Base-by-base conservation (phyloP, 2,329 filamentous ascomycete species). In the Trichoderma cornu-damae region DNA sequence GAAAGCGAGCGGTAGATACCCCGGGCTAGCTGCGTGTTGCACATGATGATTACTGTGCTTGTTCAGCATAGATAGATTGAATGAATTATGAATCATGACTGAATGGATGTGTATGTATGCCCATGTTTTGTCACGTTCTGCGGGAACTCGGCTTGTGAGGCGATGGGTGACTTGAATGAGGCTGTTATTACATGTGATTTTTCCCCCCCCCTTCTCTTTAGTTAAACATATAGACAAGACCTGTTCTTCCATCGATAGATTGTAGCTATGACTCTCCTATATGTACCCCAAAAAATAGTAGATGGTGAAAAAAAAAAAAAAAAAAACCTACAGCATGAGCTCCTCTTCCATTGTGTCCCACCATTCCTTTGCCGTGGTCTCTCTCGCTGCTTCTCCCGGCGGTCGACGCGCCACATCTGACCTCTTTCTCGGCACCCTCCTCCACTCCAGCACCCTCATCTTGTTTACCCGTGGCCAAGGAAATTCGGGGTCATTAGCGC, bases 331-430 rank as follows among this genome's bases (percentile, higher is more conserved):
- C 40, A 61, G 59, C 57, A 68, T 63, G 59, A 73, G 16, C 37
- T 73, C 67, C n/a, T 63, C 56, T 49, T 66, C 67, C 28, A 73
- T 6, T 11, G 37, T 62, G 9, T 59, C 42, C 67, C 70, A 71
- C 69, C 70, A 73, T 20, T 30, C 46, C 6, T 50, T 59, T 3
- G 55, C 60, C 16, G 57, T 62, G 14, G 59, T 59, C 16, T 53
- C 60, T 1, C 61, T 61, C 26, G 56, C 57, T 2, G 30, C 28
- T 11, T 50, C 54, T 2, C 44, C 35, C 2, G 69, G 69, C 18
- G 68, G 56, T 20, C 46, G 47, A 1, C 65, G 65, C 3, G 57
- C n/a, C 9, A 48, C 48, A 14, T 60, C 61, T 4, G 34, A 34
- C 50, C 69, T 65, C 22, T 40, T 30, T 40, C 12, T 55, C 2